Evolutionary conservation across 139 green algal genomes (phyloP), one percentile per base, ranked within the genome.

Genomic region (Tetraselmis striata): DNA sequence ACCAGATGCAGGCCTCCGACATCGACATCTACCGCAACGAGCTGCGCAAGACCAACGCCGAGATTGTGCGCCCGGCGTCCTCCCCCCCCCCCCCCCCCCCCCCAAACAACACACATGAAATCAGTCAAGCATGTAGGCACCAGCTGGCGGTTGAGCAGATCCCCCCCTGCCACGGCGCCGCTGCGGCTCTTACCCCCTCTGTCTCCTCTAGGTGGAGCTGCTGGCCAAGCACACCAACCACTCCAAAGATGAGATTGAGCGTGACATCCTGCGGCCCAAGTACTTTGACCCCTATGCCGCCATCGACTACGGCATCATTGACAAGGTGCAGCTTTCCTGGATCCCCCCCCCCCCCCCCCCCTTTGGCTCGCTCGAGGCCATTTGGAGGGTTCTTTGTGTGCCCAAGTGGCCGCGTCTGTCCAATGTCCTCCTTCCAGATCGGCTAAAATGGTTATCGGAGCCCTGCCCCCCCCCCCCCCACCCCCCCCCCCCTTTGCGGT

Each of bases 21-120:
- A 95, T 99, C 32, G 95, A 99, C 87, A 99, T 98, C 82, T 96
- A 98, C 87, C 87, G 97, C 78, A 96, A 95, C 26, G 94, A 98
- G 80, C 90, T 96, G 5, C 84, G 96, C 24, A 95, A 98, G 59
- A 97, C 94, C 75, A 98, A 95, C 30, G 77, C 81, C 1, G 92
- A 95, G 32, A 94, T 98, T 87, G 94, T 98, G 84, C 29, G 88
- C 31, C 1, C 59, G 25, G 78, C 22, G 29, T 29, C 27, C 29
- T 1, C 29, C 30, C 31, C 23, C 74, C 45, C 76, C 30, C 59
- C n/a, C n/a, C n/a, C n/a, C n/a, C n/a, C n/a, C n/a, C n/a, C n/a
- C n/a, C n/a, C n/a, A n/a, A n/a, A n/a, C n/a, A n/a, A n/a, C n/a
- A n/a, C n/a, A n/a, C n/a, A n/a, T n/a, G n/a, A n/a, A n/a, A n/a